Percentiles rank a stretch among this genome's conserved stretches.
phyloP scores from a whole-genome alignment of 345 rosid species.

The Rhodamnia argentea region DNA sequence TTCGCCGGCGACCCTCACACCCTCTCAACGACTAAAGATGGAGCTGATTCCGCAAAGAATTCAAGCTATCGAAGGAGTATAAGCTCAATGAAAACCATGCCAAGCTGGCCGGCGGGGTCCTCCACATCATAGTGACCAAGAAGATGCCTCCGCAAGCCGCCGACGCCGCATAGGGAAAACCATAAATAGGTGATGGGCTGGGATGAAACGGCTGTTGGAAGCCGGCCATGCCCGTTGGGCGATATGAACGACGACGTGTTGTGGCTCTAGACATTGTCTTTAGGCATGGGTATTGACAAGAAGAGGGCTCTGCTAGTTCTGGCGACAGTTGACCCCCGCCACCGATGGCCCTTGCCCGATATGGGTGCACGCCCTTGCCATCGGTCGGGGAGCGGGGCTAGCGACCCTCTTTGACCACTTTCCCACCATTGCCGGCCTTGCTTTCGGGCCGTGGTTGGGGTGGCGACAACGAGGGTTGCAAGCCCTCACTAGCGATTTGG shows the following conservation, averaged over 20 bases:
- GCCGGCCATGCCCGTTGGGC: too few species aligned
- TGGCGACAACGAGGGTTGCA: too few species aligned
- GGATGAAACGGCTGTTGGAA: neutral
- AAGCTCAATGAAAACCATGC: neutral
- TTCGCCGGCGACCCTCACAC: neutral
- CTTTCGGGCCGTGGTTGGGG: too few species aligned
- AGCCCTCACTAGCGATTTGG: too few species aligned
- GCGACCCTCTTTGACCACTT: too few species aligned
- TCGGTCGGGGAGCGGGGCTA: too few species aligned
- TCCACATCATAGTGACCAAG: slow-evolving; percentile 1
- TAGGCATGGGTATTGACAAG: neutral
- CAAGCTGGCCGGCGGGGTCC: neutral
- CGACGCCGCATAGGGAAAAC: neutral
- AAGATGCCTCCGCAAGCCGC: neutral
- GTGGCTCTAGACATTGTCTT: neutral
- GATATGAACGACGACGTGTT: neutral
- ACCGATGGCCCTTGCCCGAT: too few species aligned
- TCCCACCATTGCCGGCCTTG: too few species aligned
- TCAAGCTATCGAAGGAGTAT: neutral
- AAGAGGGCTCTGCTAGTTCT: neutral
- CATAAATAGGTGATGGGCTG: neutral
- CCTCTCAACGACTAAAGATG: neutral
- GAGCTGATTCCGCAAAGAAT: neutral
- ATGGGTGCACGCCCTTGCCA: too few species aligned
- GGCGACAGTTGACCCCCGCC: neutral